Evolutionary conservation across 176 grass and related monocot genomes (phyloP), one percentile per base, ranked within the genome.

Genomic region (Carex pumila): DNA sequence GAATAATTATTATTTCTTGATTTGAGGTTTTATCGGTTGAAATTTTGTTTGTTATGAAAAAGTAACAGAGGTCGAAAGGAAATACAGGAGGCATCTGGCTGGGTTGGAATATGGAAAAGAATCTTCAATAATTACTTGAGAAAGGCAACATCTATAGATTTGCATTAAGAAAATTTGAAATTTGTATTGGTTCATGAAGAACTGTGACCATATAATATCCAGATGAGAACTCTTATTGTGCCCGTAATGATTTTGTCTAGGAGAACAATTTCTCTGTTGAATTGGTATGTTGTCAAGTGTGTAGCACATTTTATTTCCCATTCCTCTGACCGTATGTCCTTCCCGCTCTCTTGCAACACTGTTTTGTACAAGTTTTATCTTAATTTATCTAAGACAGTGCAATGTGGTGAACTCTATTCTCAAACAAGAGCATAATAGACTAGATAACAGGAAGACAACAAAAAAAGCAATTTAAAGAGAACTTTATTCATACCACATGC

Each of bases 401-500:
- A 53, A 49, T 76, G 54, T 43, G 49, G 21, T 76, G 12, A 76
- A 29, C 49, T 76, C 12, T 56, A 76, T 76, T 76, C 49, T 54
- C 12, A 76, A 2, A 76, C 6, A 71, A 43, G 72, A 76, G 13
- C 5, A 7, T 13, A 76, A 31, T 30, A 76, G 45, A 31, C n/a
- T 30, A 54, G 30, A 8, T 29, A 4, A 75, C 45, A 61, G 8
- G 3, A 67, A 56, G 34, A 39, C 18, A 57, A 76, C 3, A 79
- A 61, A 85, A 61, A 43, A 75, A 43, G 11, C 8, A 21, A 73
- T 41, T 53, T 3, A 39, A 50, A 85, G n/a, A 32, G 12, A 84
- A 81, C 4, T 59, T 73, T 50, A 61, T 71, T 60, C 39, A 86
- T 98, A 98, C 95, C 95, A 98, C 95, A 98, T 98, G 92, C 89